Evolutionary conservation across 2,329 filamentous ascomycete species (phyloP).

Genomic region (Waltergamsia citrina): DNA sequence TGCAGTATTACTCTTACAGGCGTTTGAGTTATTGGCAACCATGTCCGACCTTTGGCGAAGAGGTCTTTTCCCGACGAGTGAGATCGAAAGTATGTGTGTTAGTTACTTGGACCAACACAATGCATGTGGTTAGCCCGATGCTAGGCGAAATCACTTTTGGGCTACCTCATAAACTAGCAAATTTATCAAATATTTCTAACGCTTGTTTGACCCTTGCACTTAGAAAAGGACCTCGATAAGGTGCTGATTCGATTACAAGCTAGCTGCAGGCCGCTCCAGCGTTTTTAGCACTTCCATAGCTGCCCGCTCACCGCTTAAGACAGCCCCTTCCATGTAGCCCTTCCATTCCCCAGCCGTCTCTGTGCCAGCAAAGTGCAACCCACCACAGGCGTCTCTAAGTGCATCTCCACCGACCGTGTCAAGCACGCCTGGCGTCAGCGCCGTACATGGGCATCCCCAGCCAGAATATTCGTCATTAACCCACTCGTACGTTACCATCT

Average conservation of each 20-base stretch:
- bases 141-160: no score
- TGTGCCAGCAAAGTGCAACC: slow-evolving; percentile 39
- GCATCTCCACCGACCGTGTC: slow-evolving; percentile 17
- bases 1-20: no score
- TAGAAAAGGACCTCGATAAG: no score
- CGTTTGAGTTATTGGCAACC: no score
- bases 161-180: no score
- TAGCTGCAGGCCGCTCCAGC: not conserved
- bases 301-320: slow-evolving; percentile 13
- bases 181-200: no score
- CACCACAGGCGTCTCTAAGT: slow-evolving; percentile 21
- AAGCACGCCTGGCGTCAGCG: slow-evolving; percentile 26
- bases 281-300: slow-evolving; percentile 3
- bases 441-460: slow-evolving; percentile 28
- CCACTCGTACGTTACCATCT: slow-evolving; percentile 26
- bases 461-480: slow-evolving; percentile 23
- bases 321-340: slow-evolving; percentile 41
- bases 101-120: no score
- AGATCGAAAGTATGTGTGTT: no score
- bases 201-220: no score
- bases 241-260: not conserved
- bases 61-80: no score
- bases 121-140: no score
- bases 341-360: slow-evolving; percentile 38
- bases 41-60: no score